Base-by-base conservation (phyloP, 2,329 filamentous ascomycete species). In the Didymella glomerata region DNA sequence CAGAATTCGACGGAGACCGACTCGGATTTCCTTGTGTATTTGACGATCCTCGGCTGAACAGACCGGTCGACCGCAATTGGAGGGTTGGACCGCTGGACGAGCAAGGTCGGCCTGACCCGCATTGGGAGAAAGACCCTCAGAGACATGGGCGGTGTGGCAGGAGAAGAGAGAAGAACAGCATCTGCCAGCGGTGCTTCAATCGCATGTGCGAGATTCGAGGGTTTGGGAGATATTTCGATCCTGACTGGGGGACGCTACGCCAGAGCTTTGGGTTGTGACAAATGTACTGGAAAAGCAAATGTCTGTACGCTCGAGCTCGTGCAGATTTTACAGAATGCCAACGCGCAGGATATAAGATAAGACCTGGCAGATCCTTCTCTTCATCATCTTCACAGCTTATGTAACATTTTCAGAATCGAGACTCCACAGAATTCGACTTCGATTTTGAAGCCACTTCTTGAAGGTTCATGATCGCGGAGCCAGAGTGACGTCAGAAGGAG, bases 151-250 rank as follows among this genome's bases (percentile, higher is more conserved):
- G 55, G 16, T 70, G 68, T 44, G 64, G 61, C 14, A 64, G 67
- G 54, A 47, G 63, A 14, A 55, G 59, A 20, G 57, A 57, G 5
- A 60, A 46, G 18, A 63, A 68, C n/a, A 63, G 68, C 38, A 50
- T 71, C 14, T 71, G 68, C 32, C 67, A 68, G 48, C 62, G 51
- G 36, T 71, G 68, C 40, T 71, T 64, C 44, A 65, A 65, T 13
- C 60, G 68, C 7, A 69, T 69, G 62, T 66, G 63, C 40, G 68
- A 69, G 51, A 68, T 70, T 25, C 56, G 61, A 28, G 64, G 67
- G 10, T 70, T 70, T 46, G 66, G 67, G 1, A 57, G 61, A 8
- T 69, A 63, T 34, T 70, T 70, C 38, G 67, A 70, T 25, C 53
- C 58, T 10, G 66, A 66, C 25, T 68, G 65, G 65, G 66, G 66